Evolutionary conservation across 176 grass and related monocot genomes (phyloP), one percentile per base, ranked within the genome.

Genomic region (Leersia perrieri): DNA sequence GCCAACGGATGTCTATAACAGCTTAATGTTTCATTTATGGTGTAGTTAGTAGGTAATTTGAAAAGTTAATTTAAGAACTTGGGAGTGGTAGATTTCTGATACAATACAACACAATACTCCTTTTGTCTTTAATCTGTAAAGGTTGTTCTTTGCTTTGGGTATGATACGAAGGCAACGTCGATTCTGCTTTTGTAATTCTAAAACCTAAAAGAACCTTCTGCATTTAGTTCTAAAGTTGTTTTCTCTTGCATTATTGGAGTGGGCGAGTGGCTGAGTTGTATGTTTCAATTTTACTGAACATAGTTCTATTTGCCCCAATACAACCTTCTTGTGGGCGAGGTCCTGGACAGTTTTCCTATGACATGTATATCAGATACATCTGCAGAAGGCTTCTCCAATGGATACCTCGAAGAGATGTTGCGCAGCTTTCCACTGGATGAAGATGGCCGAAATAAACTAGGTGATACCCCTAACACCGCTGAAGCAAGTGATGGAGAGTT

Each of bases 401-500:
- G 87, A 80, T 98, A 94, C 82, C 81, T 92, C 5, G 80, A 89
- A 78, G 87, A 94, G 86, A 76, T 98, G 26, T 69, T 98, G 70
- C 87, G 88, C 28, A 73, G 81, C 70, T 87, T 97, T 74, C 86
- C 94, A 66, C 58, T 89, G 31, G 80, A 87, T 65, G 70, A 83
- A 74, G 77, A 84, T 72, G 64, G 72, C 31, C 76, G 84, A 62
- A 79, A 76, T 14, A 71, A 29, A 41, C 22, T 11, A 60, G 22
- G 18, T 33, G 84, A 86, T 66, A 57, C 34, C 14, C 80, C 73
- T 31, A 53, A 13, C 35, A 55, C 77, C 5, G 55, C 79, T 20
- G 82, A 90, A 64, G 74, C 73, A 61, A 90, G 92, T 82, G 95
- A 97, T 26, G 85, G 69, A 18, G 92, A 94, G 77, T 97, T 92